These are phyloP conservation scores for Trichoderma citrinoviride DNA, from an alignment of 2,329 filamentous ascomycete genomes.

Conservation along the genomic window DNA sequence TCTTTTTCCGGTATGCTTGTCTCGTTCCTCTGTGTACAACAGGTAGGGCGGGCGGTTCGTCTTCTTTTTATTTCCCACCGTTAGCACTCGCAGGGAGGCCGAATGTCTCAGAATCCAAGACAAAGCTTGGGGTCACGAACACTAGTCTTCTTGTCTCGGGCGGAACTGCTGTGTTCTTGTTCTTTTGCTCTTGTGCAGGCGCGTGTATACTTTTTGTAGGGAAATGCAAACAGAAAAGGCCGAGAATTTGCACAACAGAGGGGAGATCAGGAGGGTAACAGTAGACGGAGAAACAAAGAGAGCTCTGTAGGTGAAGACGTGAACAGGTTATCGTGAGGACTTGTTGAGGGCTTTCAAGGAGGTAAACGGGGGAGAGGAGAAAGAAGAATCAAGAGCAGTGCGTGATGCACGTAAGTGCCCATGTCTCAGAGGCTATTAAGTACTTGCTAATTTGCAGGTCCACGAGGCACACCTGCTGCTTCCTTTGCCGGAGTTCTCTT, in stretches of 20 bases:
- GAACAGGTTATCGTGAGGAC: not conserved
- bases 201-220: not conserved
- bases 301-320: not conserved
- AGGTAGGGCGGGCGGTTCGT: not conserved
- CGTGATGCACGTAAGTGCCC: no score
- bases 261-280: no score
- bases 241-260: not conserved
- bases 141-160: not conserved
- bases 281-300: not conserved
- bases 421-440: no score
- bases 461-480: not conserved
- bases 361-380: not conserved
- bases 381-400: not conserved
- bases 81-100: not conserved
- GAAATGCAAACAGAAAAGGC: not conserved
- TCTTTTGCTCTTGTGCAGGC: not conserved
- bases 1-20: not conserved
- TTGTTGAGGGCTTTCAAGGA: not conserved
- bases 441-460: not conserved
- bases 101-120: constrained; percentile 1
- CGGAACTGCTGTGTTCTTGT: not conserved
- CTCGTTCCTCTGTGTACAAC: not conserved
- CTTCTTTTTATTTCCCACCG: not conserved
- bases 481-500: not conserved
- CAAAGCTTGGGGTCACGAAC: not conserved